Evolutionary conservation across 225 moss, liverwort and hornwort genomes (phyloP).

Genomic region (Antitrichia curtipendula): DNA sequence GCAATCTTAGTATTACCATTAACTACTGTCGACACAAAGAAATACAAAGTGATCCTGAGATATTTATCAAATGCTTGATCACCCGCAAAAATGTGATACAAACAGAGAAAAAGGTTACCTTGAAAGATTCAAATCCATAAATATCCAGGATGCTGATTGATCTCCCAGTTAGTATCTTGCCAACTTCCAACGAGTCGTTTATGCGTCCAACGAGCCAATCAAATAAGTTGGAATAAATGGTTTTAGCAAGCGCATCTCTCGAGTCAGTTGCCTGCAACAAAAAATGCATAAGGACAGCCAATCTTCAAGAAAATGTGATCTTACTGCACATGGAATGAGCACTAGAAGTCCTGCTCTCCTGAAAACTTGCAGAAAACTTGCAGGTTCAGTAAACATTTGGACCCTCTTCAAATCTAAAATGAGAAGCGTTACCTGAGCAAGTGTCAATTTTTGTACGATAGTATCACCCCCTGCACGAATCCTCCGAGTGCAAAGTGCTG

Average conservation of each 20-base stretch:
- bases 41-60: not conserved
- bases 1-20: not conserved
- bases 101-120: constrained; percentile 14
- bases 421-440: constrained; percentile 48
- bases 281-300: not conserved
- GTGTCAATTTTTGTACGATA: constrained; percentile 78
- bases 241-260: constrained; percentile 90
- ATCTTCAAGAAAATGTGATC: not conserved
- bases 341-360: not conserved
- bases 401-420: not conserved
- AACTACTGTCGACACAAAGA: not conserved
- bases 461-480: constrained; percentile 90
- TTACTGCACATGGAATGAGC: not conserved
- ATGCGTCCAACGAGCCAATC: constrained; percentile 96
- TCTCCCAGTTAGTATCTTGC: constrained; percentile 72
- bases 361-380: not conserved
- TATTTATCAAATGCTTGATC: not conserved
- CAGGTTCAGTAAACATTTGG: not conserved
- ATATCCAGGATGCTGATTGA: constrained; percentile 97
- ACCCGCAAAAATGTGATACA: not conserved
- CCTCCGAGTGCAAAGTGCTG: constrained; percentile 68
- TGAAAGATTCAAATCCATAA: constrained; percentile 91
- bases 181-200: constrained; percentile 87
- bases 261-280: constrained; percentile 76
- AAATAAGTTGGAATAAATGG: constrained; percentile 83